Percentiles rank a stretch among this genome's conserved stretches.
These are phyloP conservation scores for Eucalyptus urophylla DNA, from an alignment of 345 rosid genomes.

Conservation along the genomic window DNA sequence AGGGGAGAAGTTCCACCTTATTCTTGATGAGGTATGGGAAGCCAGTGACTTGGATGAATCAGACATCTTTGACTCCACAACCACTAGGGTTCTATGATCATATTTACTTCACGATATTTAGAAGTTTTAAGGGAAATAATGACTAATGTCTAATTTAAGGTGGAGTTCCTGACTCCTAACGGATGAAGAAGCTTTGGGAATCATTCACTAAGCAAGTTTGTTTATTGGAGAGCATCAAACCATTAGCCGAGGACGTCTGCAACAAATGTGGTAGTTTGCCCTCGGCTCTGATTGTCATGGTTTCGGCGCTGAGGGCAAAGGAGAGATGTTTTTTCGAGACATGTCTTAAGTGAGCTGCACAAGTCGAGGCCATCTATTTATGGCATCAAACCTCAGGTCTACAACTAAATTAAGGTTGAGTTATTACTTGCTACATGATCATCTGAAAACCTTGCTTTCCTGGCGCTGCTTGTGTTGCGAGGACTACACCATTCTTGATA, in stretches of 20 bases:
- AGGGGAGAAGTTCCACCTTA: not conserved
- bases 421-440: not conserved
- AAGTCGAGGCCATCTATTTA: not conserved
- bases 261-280: not conserved
- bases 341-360: not conserved
- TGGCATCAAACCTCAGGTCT: not conserved
- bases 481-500: not conserved
- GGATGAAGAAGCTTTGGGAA: not conserved
- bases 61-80: not conserved
- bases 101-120: not conserved
- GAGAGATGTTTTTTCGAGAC: not conserved
- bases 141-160: not conserved
- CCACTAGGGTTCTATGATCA: not conserved
- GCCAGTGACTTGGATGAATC: not conserved
- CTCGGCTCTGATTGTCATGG: not conserved
- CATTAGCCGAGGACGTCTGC: not conserved
- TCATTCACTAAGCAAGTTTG: not conserved
- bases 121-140: not conserved
- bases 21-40: not conserved
- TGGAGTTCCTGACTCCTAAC: not conserved
- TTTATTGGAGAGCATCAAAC: not conserved
- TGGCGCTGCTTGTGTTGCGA: not conserved
- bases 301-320: not conserved
- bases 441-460: not conserved
- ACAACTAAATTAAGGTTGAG: not conserved